These are phyloP conservation scores for Cercophora newfieldiana DNA, from an alignment of 495 filamentous ascomycete species.

Conservation along the genomic window DNA sequence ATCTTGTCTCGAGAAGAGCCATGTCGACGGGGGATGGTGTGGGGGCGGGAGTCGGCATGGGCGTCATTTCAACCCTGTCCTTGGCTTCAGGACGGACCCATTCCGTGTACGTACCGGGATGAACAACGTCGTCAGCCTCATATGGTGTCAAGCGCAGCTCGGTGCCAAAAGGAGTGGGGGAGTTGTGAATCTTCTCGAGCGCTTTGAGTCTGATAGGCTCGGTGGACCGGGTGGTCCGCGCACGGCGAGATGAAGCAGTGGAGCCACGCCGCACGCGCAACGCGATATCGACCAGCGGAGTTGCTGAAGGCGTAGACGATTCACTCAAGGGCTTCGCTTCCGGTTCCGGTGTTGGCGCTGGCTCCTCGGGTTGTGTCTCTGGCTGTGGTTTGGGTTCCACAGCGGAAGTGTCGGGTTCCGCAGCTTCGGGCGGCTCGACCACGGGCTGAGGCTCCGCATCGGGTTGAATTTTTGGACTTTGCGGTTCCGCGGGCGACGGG, in stretches of 20 bases:
- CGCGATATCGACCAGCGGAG: not conserved
- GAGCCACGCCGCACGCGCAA: not conserved
- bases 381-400: not conserved
- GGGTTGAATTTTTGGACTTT: not conserved
- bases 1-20: slow-evolving; percentile 10
- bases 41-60: slow-evolving; percentile 22
- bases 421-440: not conserved
- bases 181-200: slow-evolving; percentile 26
- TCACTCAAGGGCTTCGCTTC: not conserved
- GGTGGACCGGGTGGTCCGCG: slow-evolving; percentile 5
- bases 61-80: slow-evolving; percentile 15
- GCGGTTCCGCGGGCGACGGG: not conserved
- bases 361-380: not conserved
- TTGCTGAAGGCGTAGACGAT: not conserved
- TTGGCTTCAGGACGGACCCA: slow-evolving; percentile 22
- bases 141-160: slow-evolving; percentile 27
- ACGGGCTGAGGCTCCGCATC: not conserved
- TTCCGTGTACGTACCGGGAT: slow-evolving; percentile 32
- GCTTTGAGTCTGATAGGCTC: slow-evolving; percentile 20
- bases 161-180: slow-evolving; percentile 22
- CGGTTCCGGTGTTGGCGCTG: not conserved
- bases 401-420: not conserved
- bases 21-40: slow-evolving; percentile 15
- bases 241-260: not conserved
- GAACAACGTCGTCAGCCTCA: slow-evolving; percentile 24